These are phyloP conservation scores for Limtongia smithiae DNA, from an alignment of 805 yeast species.

Conservation along the genomic window DNA sequence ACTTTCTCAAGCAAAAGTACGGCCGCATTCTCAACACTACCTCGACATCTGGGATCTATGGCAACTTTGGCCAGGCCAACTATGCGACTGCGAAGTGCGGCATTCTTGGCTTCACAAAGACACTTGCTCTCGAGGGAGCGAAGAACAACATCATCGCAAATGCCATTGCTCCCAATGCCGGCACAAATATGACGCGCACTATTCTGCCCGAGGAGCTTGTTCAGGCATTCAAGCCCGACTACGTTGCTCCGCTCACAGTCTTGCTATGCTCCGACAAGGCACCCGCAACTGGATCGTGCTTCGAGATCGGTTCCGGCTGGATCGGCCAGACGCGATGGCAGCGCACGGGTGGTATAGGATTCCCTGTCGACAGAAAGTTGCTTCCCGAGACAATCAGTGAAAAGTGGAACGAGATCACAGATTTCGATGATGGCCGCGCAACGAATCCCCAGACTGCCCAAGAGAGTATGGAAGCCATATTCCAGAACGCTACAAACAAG, in stretches of 20 bases:
- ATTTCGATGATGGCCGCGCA: constrained; percentile 56
- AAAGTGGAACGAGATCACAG: constrained; percentile 61
- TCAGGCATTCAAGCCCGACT: constrained; percentile 78
- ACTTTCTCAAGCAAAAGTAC: constrained; percentile 68
- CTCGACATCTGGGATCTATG: constrained; percentile 95
- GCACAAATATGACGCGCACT: constrained; percentile 93
- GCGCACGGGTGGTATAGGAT: constrained; percentile 79
- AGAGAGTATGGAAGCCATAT: constrained; percentile 77
- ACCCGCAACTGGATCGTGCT: constrained; percentile 73
- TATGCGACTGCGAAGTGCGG: constrained; percentile 93
- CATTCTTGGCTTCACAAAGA: constrained; percentile 75
- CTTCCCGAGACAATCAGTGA: constrained; percentile 69
- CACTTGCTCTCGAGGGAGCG: constrained; percentile 88
- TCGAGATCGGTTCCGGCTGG: constrained; percentile 97
- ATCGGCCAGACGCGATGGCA: constrained; percentile 93
- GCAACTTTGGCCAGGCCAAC: constrained; percentile 96
- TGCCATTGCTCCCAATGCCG: constrained; percentile 94
- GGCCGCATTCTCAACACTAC: constrained; percentile 87
- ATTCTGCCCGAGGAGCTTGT: constrained; percentile 76
- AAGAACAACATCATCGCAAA: constrained; percentile 71
- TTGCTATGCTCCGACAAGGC: constrained; percentile 71
- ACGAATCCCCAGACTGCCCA: constrained; percentile 59
- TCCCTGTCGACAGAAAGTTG: constrained; percentile 43
- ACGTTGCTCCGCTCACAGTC: constrained; percentile 86
- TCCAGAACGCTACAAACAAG: constrained; percentile 43